Base-by-base conservation (phyloP, 805 yeast genomes). In the Maudiozyma serrabonitensis region DNA sequence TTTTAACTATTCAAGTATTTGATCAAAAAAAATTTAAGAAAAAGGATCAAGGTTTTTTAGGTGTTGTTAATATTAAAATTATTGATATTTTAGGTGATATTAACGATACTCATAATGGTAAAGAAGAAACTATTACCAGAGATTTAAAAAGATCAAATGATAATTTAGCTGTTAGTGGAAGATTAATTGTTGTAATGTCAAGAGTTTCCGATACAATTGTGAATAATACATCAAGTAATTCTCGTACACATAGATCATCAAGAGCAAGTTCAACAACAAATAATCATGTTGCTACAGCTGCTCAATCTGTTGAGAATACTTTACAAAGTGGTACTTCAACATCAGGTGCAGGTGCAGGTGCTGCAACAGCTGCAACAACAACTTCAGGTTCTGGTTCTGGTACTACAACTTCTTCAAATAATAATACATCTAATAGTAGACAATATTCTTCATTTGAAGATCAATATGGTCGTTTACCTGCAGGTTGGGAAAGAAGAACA, bases 401-500 rank as follows among this genome's bases (percentile, higher is more conserved):
- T 16, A 18, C 45, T 4, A 21, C 23, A 21, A 3, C 23, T 21
- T 21, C 23, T 21, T 21, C 23, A 21, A 21, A 21, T 4, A 21
- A 21, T 21, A 21, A 21, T 21, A 4, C 23, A 21, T 25, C 45
- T n/a, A 26, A n/a, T 25, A 11, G 40, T 26, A 79, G 89, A 61
- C 95, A 84, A 62, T 84, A 82, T 59, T 86, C 95, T 5, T 87
- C 98, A 1, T 93, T 93, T 66, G 99, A 93, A 69, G 99, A 93
- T 70, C 98, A 91, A 67, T 80, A 82, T 60, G 99, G 99, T 41
- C 77, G 96, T 63, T 75, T 93, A 57, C 99, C 99, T 3, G 88
- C 96, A 6, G 99, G 99, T 4, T 93, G 99, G 98, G 99, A 93
- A 69, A 82, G 99, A 59, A 80, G 99, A 70, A 90, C 98, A 1